These are phyloP conservation scores for Hygrocybe coccinea DNA, from an alignment of 768 basidiomycete genomes.

Conservation along the genomic window DNA sequence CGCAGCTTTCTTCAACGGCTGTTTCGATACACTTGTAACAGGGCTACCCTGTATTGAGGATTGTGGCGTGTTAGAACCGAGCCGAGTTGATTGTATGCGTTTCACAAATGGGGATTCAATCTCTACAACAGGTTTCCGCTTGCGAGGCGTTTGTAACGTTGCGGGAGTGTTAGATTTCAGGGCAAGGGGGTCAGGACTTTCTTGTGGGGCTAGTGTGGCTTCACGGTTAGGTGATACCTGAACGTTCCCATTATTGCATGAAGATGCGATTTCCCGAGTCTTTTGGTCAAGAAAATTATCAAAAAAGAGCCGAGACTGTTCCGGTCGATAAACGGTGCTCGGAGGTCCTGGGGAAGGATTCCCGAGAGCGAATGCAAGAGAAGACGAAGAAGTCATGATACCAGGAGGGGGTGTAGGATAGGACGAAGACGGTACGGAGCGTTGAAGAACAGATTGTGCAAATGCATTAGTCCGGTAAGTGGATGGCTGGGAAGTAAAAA, in stretches of 20 bases:
- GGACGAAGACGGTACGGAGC: slow-evolving; percentile 51
- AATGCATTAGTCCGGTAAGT: slow-evolving; percentile 53
- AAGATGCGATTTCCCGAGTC: slow-evolving; percentile 37
- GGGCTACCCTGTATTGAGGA: slow-evolving; percentile 16
- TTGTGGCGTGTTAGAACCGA: slow-evolving; percentile 24
- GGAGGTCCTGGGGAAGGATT: slow-evolving; percentile 29
- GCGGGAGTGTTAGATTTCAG: slow-evolving; percentile 30
- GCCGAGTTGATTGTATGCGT: slow-evolving; percentile 40
- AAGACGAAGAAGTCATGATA: slow-evolving; percentile 63
- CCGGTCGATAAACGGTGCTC: slow-evolving; percentile 38
- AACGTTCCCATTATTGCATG: slow-evolving; percentile 7
- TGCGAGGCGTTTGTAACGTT: slow-evolving; percentile 52
- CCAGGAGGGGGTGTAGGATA: slow-evolving; percentile 73
- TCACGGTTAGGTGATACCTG: slow-evolving; percentile 20
- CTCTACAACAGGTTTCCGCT: slow-evolving; percentile 60
- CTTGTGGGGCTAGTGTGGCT: slow-evolving; percentile 23
- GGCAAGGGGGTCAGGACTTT: slow-evolving; percentile 57
- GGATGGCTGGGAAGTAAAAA: slow-evolving; percentile 44
- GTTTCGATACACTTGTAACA: slow-evolving; percentile 23
- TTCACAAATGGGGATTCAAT: slow-evolving; percentile 62
- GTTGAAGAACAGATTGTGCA: slow-evolving; percentile 62
- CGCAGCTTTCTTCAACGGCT: slow-evolving; percentile 27
- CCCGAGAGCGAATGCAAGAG: slow-evolving; percentile 70
- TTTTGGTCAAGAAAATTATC: slow-evolving; percentile 60
- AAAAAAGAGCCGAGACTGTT: slow-evolving; percentile 63